A percentile compares a stretch with the other conserved stretches of the same genome.
phyloP scores from a whole-genome alignment of 2,329 filamentous ascomycete species.

The Cytospora piceae region DNA sequence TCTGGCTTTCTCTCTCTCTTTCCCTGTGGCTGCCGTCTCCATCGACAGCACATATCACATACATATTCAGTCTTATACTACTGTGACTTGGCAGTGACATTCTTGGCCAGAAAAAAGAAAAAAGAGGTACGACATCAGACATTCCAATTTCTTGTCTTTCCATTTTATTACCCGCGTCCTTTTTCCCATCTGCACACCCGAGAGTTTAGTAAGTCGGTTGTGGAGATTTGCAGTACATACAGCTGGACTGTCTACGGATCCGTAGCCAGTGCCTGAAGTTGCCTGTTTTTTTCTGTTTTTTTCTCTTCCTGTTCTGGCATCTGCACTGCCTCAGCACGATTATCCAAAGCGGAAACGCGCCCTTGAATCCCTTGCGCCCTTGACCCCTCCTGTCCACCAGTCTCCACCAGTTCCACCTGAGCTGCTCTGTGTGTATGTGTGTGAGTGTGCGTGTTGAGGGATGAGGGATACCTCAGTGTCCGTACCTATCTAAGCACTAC shows the following conservation, averaged over 20 bases:
- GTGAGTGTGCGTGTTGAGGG: too few species aligned
- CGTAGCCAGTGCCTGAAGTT: background rate
- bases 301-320: background rate
- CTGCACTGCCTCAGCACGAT: background rate
- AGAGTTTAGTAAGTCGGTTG: background rate
- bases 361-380: background rate
- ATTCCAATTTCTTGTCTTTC: background rate
- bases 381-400: background rate
- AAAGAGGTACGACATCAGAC: background rate
- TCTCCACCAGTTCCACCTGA: background rate
- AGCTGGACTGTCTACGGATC: background rate
- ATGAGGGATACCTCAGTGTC: background rate
- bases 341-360: background rate
- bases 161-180: background rate
- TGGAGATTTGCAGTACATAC: slow-evolving; percentile 1
- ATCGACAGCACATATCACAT: background rate
- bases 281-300: background rate
- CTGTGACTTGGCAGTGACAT: slow-evolving; percentile 2
- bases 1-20: background rate
- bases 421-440: background rate
- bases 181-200: slow-evolving; percentile 1
- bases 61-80: background rate
- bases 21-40: background rate
- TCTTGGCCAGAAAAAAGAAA: background rate
- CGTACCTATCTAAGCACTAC: background rate